Percentiles rank a stretch among this genome's conserved stretches.
These are phyloP conservation scores for Diaporthe destruens DNA, from an alignment of 2,329 filamentous ascomycete species.

Conservation along the genomic window DNA sequence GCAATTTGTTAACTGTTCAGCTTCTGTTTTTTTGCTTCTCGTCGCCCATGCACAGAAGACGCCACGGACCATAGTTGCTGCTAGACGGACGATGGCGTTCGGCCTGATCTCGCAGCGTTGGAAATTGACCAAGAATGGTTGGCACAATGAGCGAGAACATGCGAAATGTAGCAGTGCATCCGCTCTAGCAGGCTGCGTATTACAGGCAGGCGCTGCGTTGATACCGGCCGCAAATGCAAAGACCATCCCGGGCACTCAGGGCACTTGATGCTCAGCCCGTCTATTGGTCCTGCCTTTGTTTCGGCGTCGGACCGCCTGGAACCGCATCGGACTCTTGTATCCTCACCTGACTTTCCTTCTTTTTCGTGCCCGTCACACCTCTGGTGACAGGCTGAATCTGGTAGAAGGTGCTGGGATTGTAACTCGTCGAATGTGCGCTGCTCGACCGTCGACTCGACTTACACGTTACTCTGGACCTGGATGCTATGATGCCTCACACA, in stretches of 20 bases:
- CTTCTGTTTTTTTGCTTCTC: not conserved
- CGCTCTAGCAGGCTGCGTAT: not conserved
- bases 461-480: not conserved
- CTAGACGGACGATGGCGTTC: not conserved
- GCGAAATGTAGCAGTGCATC: not conserved
- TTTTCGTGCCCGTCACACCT: not conserved
- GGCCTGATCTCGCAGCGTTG: slow-evolving; percentile 4
- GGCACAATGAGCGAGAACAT: not conserved
- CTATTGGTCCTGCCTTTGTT: slow-evolving; percentile 20
- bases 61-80: not conserved
- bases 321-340: slow-evolving; percentile 11
- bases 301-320: slow-evolving; percentile 9
- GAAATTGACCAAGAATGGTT: not conserved
- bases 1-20: not conserved
- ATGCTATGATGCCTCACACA: not conserved
- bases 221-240: not conserved
- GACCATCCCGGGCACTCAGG: not conserved
- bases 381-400: not conserved
- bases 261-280: slow-evolving; percentile 2
- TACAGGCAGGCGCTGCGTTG: not conserved
- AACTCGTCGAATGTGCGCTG: not conserved
- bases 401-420: not conserved
- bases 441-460: not conserved
- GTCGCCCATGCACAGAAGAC: too few species aligned
- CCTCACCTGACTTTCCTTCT: not conserved